These are phyloP conservation scores for Hondaea fermentalgiana DNA, from an alignment of 108 stramenopile species.

Conservation along the genomic window DNA sequence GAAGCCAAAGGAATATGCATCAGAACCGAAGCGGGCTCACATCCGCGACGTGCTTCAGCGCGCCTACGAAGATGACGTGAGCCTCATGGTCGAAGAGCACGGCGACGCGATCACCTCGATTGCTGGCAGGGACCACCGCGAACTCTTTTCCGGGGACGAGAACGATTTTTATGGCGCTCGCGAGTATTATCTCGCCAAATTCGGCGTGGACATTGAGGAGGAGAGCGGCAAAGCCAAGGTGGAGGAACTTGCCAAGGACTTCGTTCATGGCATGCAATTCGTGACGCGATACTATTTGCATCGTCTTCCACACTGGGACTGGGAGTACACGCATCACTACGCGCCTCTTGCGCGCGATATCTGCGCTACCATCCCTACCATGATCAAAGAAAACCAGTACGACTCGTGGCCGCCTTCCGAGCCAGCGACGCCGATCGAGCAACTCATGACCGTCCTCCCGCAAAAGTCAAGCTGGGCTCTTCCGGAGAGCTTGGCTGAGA, in stretches of 20 bases:
- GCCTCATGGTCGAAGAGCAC: not conserved
- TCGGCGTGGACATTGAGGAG: conserved; percentile 87
- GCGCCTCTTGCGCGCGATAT: conserved; percentile 96
- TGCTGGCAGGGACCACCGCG: conserved; percentile 32
- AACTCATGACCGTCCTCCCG: conserved; percentile 95
- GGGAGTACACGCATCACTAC: conserved; percentile 96
- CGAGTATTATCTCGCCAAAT: conserved; percentile 85
- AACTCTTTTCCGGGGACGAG: not conserved
- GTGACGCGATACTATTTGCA: conserved; percentile 94
- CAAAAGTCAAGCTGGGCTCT: conserved; percentile 78
- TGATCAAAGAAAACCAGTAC: conserved; percentile 69
- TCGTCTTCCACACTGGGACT: conserved; percentile 86
- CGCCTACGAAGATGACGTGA: not conserved
- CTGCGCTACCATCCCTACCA: conserved; percentile 62
- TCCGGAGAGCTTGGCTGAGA: conserved; percentile 68
- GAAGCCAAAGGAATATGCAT: too few relatives aligned
- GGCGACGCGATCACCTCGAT: conserved; percentile 44
- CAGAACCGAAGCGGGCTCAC: too few relatives aligned
- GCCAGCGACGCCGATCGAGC: conserved; percentile 90
- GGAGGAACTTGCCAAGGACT: conserved; percentile 76
- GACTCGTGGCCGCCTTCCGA: conserved; percentile 59
- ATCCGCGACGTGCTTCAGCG: not conserved
- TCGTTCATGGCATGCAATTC: conserved; percentile 93
- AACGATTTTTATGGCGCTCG: conserved; percentile 53
- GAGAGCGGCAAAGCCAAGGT: conserved; percentile 72